These are phyloP conservation scores for Diaporthe australafricana DNA, from an alignment of 2,329 filamentous ascomycete genomes.

Conservation along the genomic window DNA sequence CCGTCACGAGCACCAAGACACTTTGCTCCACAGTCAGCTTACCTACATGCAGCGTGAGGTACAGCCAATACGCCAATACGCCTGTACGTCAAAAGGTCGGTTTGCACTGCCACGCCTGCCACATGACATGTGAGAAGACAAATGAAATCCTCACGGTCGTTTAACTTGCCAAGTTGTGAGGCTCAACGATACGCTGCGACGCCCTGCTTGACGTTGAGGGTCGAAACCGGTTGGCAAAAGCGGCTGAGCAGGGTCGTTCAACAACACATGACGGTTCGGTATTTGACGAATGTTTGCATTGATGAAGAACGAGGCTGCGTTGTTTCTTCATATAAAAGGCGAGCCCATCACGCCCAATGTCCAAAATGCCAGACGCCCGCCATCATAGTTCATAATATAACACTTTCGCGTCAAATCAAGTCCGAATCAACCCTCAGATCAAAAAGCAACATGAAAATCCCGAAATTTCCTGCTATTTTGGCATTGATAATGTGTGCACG, in stretches of 20 bases:
- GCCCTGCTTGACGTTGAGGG: neutral
- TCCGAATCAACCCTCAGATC: neutral
- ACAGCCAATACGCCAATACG: neutral
- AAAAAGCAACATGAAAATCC: neutral
- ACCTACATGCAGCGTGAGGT: neutral
- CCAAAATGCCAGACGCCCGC: neutral
- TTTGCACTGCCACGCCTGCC: no score
- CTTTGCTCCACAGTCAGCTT: neutral
- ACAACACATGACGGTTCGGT: neutral
- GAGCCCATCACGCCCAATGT: neutral
- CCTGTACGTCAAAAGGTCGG: neutral
- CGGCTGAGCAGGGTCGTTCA: no score
- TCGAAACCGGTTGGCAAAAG: no score
- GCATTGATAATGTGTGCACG: neutral
- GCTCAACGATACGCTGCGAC: neutral
- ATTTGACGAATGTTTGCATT: neutral
- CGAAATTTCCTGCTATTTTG: neutral
- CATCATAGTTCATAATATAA: neutral
- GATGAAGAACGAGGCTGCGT: neutral
- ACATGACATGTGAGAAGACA: neutral
- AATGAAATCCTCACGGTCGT: neutral
- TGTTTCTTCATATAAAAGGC: neutral
- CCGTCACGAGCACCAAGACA: neutral
- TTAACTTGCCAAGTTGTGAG: neutral
- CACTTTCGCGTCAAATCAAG: no score